phyloP scores from a whole-genome alignment of 148 eudicot genomes.

The Amaranthus hypochondriacus region DNA sequence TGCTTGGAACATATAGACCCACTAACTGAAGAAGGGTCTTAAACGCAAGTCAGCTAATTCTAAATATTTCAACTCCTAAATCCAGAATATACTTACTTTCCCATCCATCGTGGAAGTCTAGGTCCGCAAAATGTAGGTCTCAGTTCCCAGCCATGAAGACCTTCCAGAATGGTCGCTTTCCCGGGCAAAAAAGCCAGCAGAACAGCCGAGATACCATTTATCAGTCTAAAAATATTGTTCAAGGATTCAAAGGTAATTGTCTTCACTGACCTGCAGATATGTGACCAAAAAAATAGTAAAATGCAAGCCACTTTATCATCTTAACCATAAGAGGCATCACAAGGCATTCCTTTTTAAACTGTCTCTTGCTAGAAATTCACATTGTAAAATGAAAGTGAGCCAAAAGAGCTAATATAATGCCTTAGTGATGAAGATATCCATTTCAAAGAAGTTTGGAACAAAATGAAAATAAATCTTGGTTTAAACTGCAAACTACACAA shows the following conservation, averaged over 20 bases:
- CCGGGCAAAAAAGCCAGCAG: slow-evolving; percentile 85
- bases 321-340: background rate
- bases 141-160: slow-evolving; percentile 97
- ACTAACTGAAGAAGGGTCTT: background rate
- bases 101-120: slow-evolving; percentile 97
- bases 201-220: slow-evolving; percentile 87
- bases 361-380: background rate
- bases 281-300: background rate
- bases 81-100: slow-evolving; percentile 51
- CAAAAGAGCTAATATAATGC: background rate
- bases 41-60: no score
- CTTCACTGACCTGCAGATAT: slow-evolving; percentile 74
- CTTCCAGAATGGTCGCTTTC: slow-evolving; percentile 86
- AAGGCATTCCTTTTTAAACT: background rate
- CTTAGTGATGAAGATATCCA: background rate
- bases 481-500: background rate
- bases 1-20: background rate
- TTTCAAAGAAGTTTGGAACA: background rate
- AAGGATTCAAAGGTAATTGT: slow-evolving; percentile 80
- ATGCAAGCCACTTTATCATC: background rate
- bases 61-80: background rate
- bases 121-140: slow-evolving; percentile 95
- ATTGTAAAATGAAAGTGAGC: background rate
- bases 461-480: background rate
- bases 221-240: slow-evolving; percentile 71